Evolutionary conservation across 768 basidiomycete genomes (phyloP).

Genomic region (Inosperma sp.): DNA sequence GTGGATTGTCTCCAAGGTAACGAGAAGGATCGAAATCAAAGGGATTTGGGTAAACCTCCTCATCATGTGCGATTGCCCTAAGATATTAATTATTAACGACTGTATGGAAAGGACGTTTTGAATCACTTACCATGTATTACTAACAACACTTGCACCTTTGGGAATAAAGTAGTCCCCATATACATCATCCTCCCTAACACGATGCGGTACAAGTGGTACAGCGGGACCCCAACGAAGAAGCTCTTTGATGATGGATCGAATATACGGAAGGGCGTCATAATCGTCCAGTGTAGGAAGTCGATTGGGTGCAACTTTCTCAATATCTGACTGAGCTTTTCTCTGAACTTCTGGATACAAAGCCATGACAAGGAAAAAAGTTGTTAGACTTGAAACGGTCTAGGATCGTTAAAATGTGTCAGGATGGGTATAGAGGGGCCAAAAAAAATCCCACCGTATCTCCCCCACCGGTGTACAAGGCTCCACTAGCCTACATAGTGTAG

Average conservation of each 20-base stretch:
- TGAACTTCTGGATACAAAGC: conserved; percentile 39
- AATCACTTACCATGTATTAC: conserved; percentile 8
- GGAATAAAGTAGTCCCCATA: conserved; percentile 11
- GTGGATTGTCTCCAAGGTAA: conserved; percentile 27
- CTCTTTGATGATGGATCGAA: conserved; percentile 34
- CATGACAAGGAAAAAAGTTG: conserved; percentile 24
- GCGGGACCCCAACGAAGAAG: conserved; percentile 29
- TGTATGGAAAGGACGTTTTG: background rate
- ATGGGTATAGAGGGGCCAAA: background rate
- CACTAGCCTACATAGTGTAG: conserved; percentile 1
- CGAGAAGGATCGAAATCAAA: conserved; percentile 33
- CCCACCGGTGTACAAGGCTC: conserved; percentile 29
- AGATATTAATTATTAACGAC: background rate
- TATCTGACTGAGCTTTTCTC: conserved; percentile 27
- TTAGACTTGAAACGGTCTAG: conserved; percentile 9
- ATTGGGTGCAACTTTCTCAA: background rate
- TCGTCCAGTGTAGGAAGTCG: conserved; percentile 31
- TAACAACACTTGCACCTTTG: background rate
- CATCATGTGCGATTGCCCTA: conserved; percentile 34
- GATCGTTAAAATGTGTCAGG: background rate
- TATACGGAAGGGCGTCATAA: conserved; percentile 26
- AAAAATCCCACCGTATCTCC: conserved; percentile 17
- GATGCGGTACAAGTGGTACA: conserved; percentile 18
- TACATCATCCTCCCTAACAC: background rate
- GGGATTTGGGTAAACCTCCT: conserved; percentile 34